A percentile compares a stretch with the other conserved stretches of the same genome.
Evolutionary conservation across 73 alveolate genomes (phyloP).

Genomic region (Paramecium sonneborni): DNA sequence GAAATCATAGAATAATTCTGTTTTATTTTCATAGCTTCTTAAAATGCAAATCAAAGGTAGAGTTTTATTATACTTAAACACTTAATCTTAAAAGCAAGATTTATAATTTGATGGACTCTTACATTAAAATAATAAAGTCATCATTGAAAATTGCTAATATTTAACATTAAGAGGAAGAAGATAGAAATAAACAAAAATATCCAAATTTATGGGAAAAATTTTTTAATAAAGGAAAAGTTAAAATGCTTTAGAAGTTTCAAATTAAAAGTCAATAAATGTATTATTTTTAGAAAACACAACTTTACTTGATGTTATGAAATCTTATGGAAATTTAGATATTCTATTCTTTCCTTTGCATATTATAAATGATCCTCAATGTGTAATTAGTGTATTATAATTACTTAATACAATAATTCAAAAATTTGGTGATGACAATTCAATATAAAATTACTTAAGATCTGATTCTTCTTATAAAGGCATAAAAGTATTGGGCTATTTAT

Average conservation of each 20-base stretch:
- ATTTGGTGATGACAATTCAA: constrained; percentile 36
- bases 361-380: not conserved
- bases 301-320: constrained; percentile 25
- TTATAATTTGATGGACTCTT: not conserved
- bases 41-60: not conserved
- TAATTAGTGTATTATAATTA: not conserved
- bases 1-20: not conserved
- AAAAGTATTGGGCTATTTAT: not conserved
- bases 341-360: constrained; percentile 26
- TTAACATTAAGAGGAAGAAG: not conserved
- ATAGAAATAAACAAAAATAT: not conserved
- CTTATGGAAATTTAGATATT: constrained; percentile 19
- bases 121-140: not conserved
- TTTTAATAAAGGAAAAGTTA: not conserved
- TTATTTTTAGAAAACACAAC: constrained; percentile 5
- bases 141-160: not conserved
- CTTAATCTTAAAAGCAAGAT: not conserved
- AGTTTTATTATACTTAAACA: not conserved
- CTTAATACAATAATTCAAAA: not conserved
- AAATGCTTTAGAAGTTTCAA: not conserved
- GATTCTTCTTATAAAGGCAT: constrained; percentile 10
- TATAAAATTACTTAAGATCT: constrained; percentile 36
- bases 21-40: not conserved
- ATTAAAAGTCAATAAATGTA: not conserved
- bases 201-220: not conserved